Evolutionary conservation across 169 alveolate genomes (phyloP).

Genomic region (Plasmodium inui): DNA sequence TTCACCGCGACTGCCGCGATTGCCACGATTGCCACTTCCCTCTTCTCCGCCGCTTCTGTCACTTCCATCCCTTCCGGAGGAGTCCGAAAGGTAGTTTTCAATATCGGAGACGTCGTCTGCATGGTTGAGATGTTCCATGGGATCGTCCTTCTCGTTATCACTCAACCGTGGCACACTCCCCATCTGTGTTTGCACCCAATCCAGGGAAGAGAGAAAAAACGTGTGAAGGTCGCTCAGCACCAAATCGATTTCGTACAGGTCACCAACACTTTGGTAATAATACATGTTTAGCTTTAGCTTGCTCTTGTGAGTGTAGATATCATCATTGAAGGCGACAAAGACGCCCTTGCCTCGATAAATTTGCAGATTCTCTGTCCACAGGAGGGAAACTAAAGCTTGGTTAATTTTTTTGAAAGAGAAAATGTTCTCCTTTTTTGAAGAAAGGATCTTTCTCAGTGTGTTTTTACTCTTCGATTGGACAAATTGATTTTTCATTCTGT

Average conservation of each 20-base stretch:
- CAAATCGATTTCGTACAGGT: conserved; percentile 44
- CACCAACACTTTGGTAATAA: conserved; percentile 76
- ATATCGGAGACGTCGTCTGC: not conserved
- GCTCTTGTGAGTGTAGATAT: conserved; percentile 32
- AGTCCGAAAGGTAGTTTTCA: conserved; percentile 47
- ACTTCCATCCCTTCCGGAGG: conserved; percentile 8
- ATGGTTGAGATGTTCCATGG: not conserved
- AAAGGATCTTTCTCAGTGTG: conserved; percentile 28
- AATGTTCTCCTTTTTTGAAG: conserved; percentile 28
- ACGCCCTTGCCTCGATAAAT: conserved; percentile 73
- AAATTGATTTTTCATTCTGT: conserved; percentile 16
- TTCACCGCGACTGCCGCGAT: not conserved
- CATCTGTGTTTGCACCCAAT: not conserved
- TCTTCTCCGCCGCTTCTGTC: not conserved
- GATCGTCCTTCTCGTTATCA: not conserved
- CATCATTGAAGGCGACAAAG: conserved; percentile 73
- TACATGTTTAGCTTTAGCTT: conserved; percentile 57
- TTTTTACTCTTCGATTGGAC: conserved; percentile 3
- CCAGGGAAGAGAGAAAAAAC: conserved; percentile 20
- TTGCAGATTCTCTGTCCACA: conserved; percentile 31
- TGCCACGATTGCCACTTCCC: not conserved
- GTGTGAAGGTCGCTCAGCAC: conserved; percentile 47
- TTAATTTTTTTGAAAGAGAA: conserved; percentile 73
- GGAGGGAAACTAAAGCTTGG: conserved; percentile 29
- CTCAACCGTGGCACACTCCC: not conserved